phyloP scores from a whole-genome alignment of 2,329 filamentous ascomycete genomes.

The Stachybotrys chlorohalonatus region DNA sequence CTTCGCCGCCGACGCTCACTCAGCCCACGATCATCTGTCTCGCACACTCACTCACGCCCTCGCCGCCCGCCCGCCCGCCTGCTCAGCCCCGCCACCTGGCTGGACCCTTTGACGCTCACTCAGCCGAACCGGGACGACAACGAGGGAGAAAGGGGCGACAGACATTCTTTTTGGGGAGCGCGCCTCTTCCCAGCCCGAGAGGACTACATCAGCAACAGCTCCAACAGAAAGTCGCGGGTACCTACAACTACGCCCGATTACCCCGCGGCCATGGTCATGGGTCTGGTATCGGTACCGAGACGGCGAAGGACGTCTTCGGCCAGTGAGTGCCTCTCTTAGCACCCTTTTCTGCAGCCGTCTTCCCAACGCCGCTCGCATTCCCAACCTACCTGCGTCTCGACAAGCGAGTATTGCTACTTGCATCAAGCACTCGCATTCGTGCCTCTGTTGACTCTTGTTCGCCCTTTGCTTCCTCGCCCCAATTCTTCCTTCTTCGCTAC shows the following conservation, averaged over 20 bases:
- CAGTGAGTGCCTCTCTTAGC: constrained; percentile 10
- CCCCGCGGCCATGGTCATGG: constrained; percentile 18
- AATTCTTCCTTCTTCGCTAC: not conserved
- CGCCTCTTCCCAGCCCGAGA: not conserved
- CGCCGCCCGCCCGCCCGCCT: no score
- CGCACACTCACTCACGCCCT: not conserved
- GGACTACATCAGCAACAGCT: not conserved
- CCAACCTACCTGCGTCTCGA: not conserved
- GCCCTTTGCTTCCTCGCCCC: not conserved
- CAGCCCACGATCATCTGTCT: not conserved
- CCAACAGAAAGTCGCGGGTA: not conserved
- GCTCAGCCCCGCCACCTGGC: not conserved
- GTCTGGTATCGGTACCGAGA: constrained; percentile 19
- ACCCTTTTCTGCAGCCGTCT: not conserved
- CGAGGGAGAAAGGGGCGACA: not conserved
- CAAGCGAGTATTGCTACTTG: not conserved
- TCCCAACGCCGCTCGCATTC: not conserved
- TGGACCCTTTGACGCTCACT: not conserved
- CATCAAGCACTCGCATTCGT: not conserved
- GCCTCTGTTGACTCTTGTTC: constrained; percentile 9
- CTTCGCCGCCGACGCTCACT: not conserved
- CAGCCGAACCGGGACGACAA: not conserved
- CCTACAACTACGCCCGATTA: not conserved
- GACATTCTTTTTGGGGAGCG: not conserved
- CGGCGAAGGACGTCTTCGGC: constrained; percentile 20